Conservation (phyloP, 352 stramenopile genomes). For the Pythium plurisporium region DNA sequence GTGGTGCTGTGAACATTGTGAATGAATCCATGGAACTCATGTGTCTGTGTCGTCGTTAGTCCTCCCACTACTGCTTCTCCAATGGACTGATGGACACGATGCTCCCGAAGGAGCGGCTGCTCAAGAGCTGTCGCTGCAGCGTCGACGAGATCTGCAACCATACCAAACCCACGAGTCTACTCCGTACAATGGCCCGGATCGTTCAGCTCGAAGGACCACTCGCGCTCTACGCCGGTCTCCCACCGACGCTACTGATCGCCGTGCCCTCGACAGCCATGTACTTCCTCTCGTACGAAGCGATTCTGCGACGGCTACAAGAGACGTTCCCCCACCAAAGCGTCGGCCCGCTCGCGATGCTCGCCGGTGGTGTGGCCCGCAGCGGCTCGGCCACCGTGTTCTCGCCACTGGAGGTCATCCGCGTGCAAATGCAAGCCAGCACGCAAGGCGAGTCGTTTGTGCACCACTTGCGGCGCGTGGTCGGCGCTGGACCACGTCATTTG, state of each 20-base stretch:
- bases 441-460: conserved; percentile 24
- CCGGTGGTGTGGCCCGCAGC: conserved; percentile 60
- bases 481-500: conserved; percentile 63
- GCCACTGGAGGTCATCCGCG: conserved; percentile 87
- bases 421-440: conserved; percentile 68
- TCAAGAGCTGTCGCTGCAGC: not conserved
- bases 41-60: too few species aligned
- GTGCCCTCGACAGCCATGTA: conserved; percentile 94
- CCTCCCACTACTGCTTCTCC: conserved; percentile 71
- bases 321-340: conserved; percentile 31
- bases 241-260: conserved; percentile 90
- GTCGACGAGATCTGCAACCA: conserved; percentile 30
- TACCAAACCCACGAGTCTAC: conserved; percentile 28
- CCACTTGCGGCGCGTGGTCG: conserved; percentile 58
- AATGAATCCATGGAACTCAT: too few species aligned
- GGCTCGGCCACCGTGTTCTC: conserved; percentile 77
- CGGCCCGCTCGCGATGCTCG: conserved; percentile 47
- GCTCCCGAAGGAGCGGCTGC: conserved; percentile 47
- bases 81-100: conserved; percentile 83
- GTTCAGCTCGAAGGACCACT: conserved; percentile 66
- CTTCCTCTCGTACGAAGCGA: conserved; percentile 92
- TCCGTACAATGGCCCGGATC: conserved; percentile 73
- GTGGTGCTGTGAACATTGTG: conserved; percentile 6
- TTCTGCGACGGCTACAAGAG: conserved; percentile 49
- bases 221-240: conserved; percentile 86